Conservation (phyloP, 2,329 filamentous ascomycete genomes). For the Pseudonectria foliicola region DNA sequence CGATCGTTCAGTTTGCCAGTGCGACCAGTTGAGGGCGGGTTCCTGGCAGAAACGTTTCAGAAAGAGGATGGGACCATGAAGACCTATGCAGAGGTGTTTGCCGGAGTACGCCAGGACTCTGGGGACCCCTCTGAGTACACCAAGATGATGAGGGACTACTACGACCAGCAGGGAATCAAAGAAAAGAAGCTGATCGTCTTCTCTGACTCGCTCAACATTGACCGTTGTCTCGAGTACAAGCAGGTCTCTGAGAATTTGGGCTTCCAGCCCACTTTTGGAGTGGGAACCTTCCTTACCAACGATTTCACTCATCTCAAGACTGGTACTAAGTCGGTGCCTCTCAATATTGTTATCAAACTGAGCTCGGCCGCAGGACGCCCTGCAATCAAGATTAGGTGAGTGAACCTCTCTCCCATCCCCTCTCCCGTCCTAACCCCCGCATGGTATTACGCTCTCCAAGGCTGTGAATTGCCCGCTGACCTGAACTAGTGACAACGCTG, state of each 20-base stretch:
- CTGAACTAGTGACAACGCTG: conserved; percentile 59
- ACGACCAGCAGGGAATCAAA: conserved; percentile 65
- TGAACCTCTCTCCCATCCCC: background rate
- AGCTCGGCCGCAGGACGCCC: conserved; percentile 73
- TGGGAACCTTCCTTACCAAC: conserved; percentile 94
- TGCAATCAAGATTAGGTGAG: conserved; percentile 77
- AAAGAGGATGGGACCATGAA: conserved; percentile 35
- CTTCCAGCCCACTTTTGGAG: conserved; percentile 83
- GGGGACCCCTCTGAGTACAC: conserved; percentile 78
- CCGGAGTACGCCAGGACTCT: conserved; percentile 83
- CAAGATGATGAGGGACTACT: conserved; percentile 72
- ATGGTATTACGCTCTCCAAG: background rate
- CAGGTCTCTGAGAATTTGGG: conserved; percentile 69
- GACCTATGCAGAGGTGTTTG: conserved; percentile 76
- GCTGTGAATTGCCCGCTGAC: conserved; percentile 10
- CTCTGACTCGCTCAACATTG: conserved; percentile 89
- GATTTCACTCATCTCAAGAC: conserved; percentile 72
- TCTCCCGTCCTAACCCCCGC: accelerated
- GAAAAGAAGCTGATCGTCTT: conserved; percentile 89
- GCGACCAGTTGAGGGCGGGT: conserved; percentile 36
- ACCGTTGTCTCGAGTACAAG: conserved; percentile 87
- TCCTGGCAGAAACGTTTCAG: conserved; percentile 34
- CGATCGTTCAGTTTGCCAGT: conserved; percentile 69
- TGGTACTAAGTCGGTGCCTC: conserved; percentile 74
- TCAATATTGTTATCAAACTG: conserved; percentile 98